Conservation (phyloP, 2,329 filamentous ascomycete species). For the Helminthosporium solani region DNA sequence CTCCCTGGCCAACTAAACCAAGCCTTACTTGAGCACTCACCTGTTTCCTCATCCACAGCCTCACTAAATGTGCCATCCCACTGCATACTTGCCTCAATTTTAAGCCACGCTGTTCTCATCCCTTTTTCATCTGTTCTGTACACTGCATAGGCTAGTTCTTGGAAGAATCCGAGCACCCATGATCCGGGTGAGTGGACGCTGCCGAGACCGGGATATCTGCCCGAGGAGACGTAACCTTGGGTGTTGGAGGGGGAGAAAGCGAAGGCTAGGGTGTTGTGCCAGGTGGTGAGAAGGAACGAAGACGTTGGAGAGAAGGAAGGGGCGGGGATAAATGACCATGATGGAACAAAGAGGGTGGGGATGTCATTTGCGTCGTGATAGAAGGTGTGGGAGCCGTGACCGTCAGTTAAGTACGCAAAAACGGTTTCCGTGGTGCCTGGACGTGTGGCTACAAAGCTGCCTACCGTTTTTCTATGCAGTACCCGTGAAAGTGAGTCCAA, state of each 20-base stretch:
- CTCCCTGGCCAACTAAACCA: slow-evolving; percentile 15
- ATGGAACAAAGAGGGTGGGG: slow-evolving; percentile 7
- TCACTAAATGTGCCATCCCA: slow-evolving; percentile 16
- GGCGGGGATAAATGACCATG: slow-evolving; percentile 9
- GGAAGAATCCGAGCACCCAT: slow-evolving; percentile 13
- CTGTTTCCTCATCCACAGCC: slow-evolving; percentile 10
- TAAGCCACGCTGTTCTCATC: slow-evolving; percentile 9
- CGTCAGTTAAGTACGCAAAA: slow-evolving; percentile 11
- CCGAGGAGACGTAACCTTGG: slow-evolving; percentile 2
- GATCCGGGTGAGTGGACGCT: slow-evolving; percentile 14
- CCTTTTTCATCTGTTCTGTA: neutral
- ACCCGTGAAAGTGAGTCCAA: neutral
- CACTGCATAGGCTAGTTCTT: slow-evolving; percentile 11
- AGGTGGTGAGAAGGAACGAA: slow-evolving; percentile 1
- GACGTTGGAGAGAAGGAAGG: neutral
- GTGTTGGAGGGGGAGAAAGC: slow-evolving; percentile 6
- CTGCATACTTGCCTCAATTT: slow-evolving; percentile 10
- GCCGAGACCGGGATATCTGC: slow-evolving; percentile 8
- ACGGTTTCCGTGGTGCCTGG: neutral
- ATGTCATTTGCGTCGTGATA: slow-evolving; percentile 15
- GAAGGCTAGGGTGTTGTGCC: slow-evolving; percentile 10
- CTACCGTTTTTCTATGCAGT: neutral
- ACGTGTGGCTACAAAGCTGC: slow-evolving; percentile 3
- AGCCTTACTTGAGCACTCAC: slow-evolving; percentile 9
- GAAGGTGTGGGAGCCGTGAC: slow-evolving; percentile 3